Evolutionary conservation across 495 filamentous ascomycete species (phyloP), one percentile per base, ranked within the genome.

Genomic region (Hypoxylon trugodes): DNA sequence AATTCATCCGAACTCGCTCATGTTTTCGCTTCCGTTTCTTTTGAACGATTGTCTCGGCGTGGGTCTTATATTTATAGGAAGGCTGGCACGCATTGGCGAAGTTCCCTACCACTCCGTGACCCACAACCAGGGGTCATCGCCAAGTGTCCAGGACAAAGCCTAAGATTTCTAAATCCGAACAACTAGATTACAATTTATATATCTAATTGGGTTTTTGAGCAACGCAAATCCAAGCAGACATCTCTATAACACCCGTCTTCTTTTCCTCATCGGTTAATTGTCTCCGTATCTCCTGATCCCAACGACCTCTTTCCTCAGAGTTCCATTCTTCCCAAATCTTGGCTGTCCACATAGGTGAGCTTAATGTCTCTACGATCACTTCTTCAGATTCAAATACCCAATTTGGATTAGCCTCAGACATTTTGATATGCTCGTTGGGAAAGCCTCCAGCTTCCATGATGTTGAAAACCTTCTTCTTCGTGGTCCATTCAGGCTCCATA

Each of bases 221-320:
- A 19, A 68, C 73, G 45, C 83, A 83, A 68, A 83, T 77, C 69
- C 80, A 76, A 1, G 83, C 79, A 32, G 84, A 72, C 58, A 85
- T 77, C 71, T 81, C 80, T 25, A 84, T 70, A 32, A 76, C 69
- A 7, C 77, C 75, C 54, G 79, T 79, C 59, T 74, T 70, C 65
- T 74, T 74, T 48, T 82, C 80, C 42, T 77, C 64, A 30, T 75
- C 74, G 12, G 61, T 71, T 16, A 75, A 61, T 40, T 70, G 70
- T 41, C 74, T 73, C 45, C 68, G 65, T 42, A 65, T 53, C 56
- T 73, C 61, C 9, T 59, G 65, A 16, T 38, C 57, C 66, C 69
- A 71, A n/a, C 48, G 43, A 13, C 22, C 50, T 30, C 52, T 56
- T 25, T 68, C 73, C 46, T 73, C 74, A 8, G 70, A 48, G 45